These are phyloP conservation scores for Xylaria scruposa DNA, from an alignment of 495 filamentous ascomycete species.

Conservation along the genomic window DNA sequence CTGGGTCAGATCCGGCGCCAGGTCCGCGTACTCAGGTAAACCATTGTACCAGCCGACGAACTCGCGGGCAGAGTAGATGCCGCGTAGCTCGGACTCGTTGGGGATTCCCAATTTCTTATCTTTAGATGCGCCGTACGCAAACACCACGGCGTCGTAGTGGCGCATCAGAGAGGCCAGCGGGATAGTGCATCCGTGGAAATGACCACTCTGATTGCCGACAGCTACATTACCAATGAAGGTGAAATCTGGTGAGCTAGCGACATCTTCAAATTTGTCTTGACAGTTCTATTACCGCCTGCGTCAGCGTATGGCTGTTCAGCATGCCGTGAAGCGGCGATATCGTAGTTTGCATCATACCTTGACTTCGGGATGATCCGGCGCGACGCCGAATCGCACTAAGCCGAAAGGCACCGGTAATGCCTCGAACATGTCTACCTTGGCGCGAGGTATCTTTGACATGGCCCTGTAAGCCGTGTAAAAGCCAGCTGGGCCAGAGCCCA, in stretches of 20 bases:
- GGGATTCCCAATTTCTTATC: slow-evolving; percentile 80
- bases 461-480: slow-evolving; percentile 92
- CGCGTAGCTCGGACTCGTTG: slow-evolving; percentile 73
- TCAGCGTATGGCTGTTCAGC: not conserved
- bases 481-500: slow-evolving; percentile 94
- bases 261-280: slow-evolving; percentile 88
- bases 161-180: slow-evolving; percentile 71
- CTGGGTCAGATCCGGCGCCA: slow-evolving; percentile 76
- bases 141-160: slow-evolving; percentile 91
- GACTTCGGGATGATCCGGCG: slow-evolving; percentile 96
- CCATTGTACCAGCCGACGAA: slow-evolving; percentile 99
- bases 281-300: slow-evolving; percentile 70
- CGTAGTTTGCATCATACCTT: slow-evolving; percentile 66
- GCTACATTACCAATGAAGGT: slow-evolving; percentile 91
- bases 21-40: slow-evolving; percentile 77
- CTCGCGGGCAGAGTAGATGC: slow-evolving; percentile 86
- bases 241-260: slow-evolving; percentile 80
- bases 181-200: slow-evolving; percentile 59
- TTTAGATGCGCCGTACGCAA: slow-evolving; percentile 88
- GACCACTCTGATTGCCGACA: slow-evolving; percentile 64
- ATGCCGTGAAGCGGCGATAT: not conserved
- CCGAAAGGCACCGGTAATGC: slow-evolving; percentile 91
- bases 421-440: slow-evolving; percentile 95
- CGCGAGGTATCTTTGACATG: slow-evolving; percentile 72
- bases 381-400: slow-evolving; percentile 90